phyloP scores from a whole-genome alignment of 345 rosid species.

The Citropsis articulata region DNA sequence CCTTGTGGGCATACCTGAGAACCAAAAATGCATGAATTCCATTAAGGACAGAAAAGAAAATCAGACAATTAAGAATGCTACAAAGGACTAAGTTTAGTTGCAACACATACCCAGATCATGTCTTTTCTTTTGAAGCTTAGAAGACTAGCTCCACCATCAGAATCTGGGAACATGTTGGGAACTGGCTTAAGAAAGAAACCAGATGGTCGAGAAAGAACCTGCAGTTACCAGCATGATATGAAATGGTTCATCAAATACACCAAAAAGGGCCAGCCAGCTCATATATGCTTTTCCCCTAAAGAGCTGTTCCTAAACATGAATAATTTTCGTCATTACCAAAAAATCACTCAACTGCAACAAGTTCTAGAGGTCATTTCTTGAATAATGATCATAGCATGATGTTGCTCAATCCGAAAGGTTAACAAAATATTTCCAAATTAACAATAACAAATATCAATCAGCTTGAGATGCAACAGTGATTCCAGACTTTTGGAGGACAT shows the following conservation, averaged over 20 bases:
- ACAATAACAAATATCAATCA: not conserved
- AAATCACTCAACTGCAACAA: not conserved
- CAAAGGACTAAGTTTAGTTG: constrained; percentile 2
- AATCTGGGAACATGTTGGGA: constrained; percentile 52
- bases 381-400: not conserved
- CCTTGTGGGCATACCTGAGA: constrained; percentile 84
- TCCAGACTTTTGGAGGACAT: not conserved
- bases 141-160: constrained; percentile 59
- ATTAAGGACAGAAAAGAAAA: constrained; percentile 1
- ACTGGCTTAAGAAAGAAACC: constrained; percentile 93
- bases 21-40: constrained; percentile 3
- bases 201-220: constrained; percentile 84
- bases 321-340: not conserved
- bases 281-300: not conserved
- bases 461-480: not conserved
- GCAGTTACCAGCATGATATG: constrained; percentile 23
- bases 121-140: constrained; percentile 81
- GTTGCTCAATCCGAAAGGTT: not conserved
- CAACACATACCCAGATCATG: constrained; percentile 67
- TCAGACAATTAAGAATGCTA: not conserved
- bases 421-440: not conserved
- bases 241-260: not conserved
- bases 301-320: not conserved
- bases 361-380: not conserved
- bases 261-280: not conserved